Evolutionary conservation across 257 asterid species (phyloP), one percentile per base, ranked within the genome.

Genomic region (Nicotiana noctiflora): DNA sequence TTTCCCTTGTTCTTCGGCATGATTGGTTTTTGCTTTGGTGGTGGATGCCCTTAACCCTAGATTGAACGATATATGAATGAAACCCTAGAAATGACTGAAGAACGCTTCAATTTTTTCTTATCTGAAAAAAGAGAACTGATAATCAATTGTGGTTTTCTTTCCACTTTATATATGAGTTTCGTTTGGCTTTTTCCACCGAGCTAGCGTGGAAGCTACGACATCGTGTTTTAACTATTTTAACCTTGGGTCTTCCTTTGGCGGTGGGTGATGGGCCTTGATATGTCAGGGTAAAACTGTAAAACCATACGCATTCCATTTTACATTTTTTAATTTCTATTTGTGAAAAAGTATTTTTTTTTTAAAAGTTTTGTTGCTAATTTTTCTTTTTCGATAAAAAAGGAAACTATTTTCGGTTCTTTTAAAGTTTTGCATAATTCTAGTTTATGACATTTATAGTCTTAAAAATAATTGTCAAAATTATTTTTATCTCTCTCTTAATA

Each of bases 1-100:
- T 94, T 95, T 76, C 99, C 79, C 79, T 74, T 74, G 51, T 74
- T 74, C 61, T 74, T 74, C 61, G 79, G 79, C 79, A 74, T 74
- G 77, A 70, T 70, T 44, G 31, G 31, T 1, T 21, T 70, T 44
- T 6, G 77, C 32, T 44, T 44, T 13, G 57, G 12, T 72, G 3
- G 56, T 72, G 34, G 56, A 68, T 10, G 6, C 18, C 56, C 56
- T 5, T 37, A 68, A 68, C 76, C 76, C 76, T 68, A 68, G 23
- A 18, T 66, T 66, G 53, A 34, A 34, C 64, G 75, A 18, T 32
- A 25, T 40, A 8, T 40, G 3, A 32, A 68, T 19, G 32, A 40
- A 70, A 70, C 77, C 77, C 77, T 70, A 70, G 37, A 25, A 25
- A 49, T 4, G 2, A 13, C 37, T 12, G 37, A 44, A 21, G 11